Evolutionary conservation across 129 eudicot genomes (phyloP).

Genomic region (Sambucus nigra): DNA sequence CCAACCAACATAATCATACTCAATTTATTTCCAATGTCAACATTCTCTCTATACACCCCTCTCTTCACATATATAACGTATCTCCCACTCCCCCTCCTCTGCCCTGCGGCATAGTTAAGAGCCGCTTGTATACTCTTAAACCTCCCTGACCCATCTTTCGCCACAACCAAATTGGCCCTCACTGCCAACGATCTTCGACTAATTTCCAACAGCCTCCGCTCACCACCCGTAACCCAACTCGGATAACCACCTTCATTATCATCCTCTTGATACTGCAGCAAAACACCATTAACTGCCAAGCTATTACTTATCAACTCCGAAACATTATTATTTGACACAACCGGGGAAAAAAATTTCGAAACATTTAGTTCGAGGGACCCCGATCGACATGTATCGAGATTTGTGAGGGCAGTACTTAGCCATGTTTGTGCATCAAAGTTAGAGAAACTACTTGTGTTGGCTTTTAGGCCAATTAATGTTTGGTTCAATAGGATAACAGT

Average conservation of each 20-base stretch:
- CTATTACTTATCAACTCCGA: slow-evolving; percentile 56
- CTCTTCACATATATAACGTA: slow-evolving; percentile 46
- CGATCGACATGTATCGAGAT: slow-evolving; percentile 53
- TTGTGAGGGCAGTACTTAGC: slow-evolving; percentile 70
- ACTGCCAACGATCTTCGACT: slow-evolving; percentile 19
- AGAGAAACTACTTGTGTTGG: slow-evolving; percentile 25
- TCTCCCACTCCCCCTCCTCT: slow-evolving; percentile 30
- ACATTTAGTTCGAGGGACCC: slow-evolving; percentile 51
- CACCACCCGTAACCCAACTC: slow-evolving; percentile 40
- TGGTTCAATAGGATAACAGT: slow-evolving; percentile 47
- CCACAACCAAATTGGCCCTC: slow-evolving; percentile 49
- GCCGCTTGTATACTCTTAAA: slow-evolving; percentile 56
- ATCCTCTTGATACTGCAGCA: slow-evolving; percentile 13
- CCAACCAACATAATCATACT: slow-evolving; percentile 70
- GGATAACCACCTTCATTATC: slow-evolving; percentile 27
- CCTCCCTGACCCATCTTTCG: slow-evolving; percentile 37
- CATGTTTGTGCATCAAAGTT: slow-evolving; percentile 68
- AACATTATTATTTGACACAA: slow-evolving; percentile 38
- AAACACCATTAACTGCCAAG: slow-evolving; percentile 47
- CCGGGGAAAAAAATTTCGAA: slow-evolving; percentile 33
- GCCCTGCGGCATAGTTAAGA: slow-evolving; percentile 39
- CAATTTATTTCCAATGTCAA: slow-evolving; percentile 33
- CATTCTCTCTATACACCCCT: slow-evolving; percentile 62
- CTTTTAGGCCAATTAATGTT: slow-evolving; percentile 36
- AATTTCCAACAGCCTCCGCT: slow-evolving; percentile 39